Evolutionary conservation across 495 filamentous ascomycete species (phyloP), one percentile per base, ranked within the genome.

Genomic region (Annulohypoxylon nitens): DNA sequence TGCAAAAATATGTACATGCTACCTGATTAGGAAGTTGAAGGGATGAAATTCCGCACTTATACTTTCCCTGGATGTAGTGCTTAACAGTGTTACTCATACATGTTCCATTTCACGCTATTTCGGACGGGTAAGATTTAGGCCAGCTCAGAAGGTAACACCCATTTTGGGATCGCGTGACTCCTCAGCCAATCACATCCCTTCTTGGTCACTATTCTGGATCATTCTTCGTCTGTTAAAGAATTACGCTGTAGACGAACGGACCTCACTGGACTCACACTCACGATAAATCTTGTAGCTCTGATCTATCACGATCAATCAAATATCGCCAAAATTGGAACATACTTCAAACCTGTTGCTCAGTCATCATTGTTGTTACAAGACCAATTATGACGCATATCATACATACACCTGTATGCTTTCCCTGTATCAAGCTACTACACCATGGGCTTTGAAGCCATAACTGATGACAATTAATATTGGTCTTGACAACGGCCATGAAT

Each of bases 171-270:
- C 55, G 30, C 18, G 53, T 64, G 68, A 65, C 61, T 61, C n/a
- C 34, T 54, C 1, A 47, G 43, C 70, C 70, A 73, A 73, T 73
- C 70, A 73, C 37, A 48, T 61, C 26, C 20, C 6, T 47, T 41
- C 11, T 3, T 20, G 30, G 5, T 68, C 53, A 61, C 59, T 33
- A 53, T 69, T 69, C 64, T 73, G 36, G 64, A 69, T 72, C 50
- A 33, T 72, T 72, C 69, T 57, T 60, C 45, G 12, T 33, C 36
- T 34, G 14, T 36, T 61, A 25, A 50, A 50, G 20, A 26, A 51
- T 30, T 43, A 33, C 53, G 30, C 53, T 14, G 18, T 5, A n/a
- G 26, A 6, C 5, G 30, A 3, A 30, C 30, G 30, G 30, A 30
- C 30, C 30, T 30, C 30, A 54, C 9, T 50, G 20, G 20, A 23